Conservation (phyloP, 331 rosid species). For the Prunus yedoensis region DNA sequence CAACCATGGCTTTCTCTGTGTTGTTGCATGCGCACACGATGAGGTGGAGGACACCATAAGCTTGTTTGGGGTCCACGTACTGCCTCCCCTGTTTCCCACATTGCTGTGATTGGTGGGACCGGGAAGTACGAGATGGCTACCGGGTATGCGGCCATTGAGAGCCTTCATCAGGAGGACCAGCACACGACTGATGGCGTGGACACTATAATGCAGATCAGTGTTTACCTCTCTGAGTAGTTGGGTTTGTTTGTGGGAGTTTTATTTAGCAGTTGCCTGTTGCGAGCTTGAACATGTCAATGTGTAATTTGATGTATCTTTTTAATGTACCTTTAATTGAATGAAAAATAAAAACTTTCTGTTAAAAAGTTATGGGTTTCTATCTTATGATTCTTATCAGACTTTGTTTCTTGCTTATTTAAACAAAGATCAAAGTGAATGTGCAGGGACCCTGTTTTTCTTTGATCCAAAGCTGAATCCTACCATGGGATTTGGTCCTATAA, state of each 20-base stretch:
- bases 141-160: constrained; percentile 78
- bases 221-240: constrained; percentile 44
- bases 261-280: not conserved
- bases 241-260: not conserved
- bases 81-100: constrained; percentile 55
- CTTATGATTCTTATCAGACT: too few relatives aligned
- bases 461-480: too few relatives aligned
- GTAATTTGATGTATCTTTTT: not conserved
- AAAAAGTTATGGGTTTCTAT: not conserved
- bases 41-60: constrained; percentile 66
- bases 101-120: constrained; percentile 79
- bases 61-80: constrained; percentile 82
- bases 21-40: constrained; percentile 22
- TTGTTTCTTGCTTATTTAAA: too few relatives aligned
- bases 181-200: constrained; percentile 79
- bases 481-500: not conserved
- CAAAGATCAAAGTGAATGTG: too few relatives aligned
- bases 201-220: constrained; percentile 61
- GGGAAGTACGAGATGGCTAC: constrained; percentile 82
- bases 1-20: constrained; percentile 52
- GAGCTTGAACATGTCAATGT: constrained; percentile 3
- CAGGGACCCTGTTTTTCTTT: too few relatives aligned
- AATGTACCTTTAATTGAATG: not conserved
- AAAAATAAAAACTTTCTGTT: not conserved
- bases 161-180: constrained; percentile 62